These are phyloP conservation scores for Fusarium sp. DNA, from an alignment of 2,329 filamentous ascomycete species.

Conservation along the genomic window DNA sequence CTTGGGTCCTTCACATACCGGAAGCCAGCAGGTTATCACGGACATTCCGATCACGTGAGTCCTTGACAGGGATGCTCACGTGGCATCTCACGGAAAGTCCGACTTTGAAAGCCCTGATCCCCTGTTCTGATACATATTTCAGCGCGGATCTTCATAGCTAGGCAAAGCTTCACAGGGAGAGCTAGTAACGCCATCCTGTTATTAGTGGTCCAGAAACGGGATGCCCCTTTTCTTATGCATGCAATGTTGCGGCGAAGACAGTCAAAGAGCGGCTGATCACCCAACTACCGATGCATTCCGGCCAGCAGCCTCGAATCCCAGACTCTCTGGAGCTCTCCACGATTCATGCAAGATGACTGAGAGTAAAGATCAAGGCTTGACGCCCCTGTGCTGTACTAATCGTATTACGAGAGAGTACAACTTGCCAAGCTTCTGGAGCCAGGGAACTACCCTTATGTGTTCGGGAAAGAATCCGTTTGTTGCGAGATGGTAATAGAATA, in stretches of 20 bases:
- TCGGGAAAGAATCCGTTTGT: not conserved
- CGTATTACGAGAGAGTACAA: not conserved
- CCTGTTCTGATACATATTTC: not conserved
- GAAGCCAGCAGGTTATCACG: accelerated
- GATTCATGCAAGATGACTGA: not conserved
- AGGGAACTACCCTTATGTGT: not conserved
- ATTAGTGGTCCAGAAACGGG: not conserved
- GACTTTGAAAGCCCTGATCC: not conserved
- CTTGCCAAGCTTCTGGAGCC: not conserved
- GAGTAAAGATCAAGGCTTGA: not conserved
- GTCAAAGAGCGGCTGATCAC: not conserved
- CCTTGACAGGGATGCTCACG: not conserved
- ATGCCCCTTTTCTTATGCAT: not conserved
- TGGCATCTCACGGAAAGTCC: not conserved
- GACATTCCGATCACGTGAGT: not conserved
- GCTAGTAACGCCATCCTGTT: not conserved
- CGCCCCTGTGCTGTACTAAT: accelerated
- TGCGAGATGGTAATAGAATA: not conserved
- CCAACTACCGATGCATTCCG: not conserved
- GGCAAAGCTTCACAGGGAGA: not conserved
- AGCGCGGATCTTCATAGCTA: not conserved
- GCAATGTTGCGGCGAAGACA: not conserved
- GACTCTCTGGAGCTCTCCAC: not conserved
- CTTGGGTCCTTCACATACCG: not conserved
- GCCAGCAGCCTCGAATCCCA: too few species aligned